phyloP scores from a whole-genome alignment of 148 eudicot genomes.

The Beta vulgaris region DNA sequence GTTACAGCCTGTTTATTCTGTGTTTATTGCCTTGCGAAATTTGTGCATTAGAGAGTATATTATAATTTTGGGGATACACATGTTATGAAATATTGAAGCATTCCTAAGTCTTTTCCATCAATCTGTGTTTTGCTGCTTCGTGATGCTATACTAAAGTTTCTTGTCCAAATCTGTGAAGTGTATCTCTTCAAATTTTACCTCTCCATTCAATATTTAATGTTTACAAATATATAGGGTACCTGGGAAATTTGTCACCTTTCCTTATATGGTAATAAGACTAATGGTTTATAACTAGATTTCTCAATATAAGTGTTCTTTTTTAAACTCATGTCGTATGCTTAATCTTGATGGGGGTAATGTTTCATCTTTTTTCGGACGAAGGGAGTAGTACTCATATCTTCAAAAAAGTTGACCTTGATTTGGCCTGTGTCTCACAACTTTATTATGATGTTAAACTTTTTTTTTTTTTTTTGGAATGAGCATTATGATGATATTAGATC shows the following conservation, averaged over 20 bases:
- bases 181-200: neutral
- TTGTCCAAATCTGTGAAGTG: neutral
- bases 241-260: too few species aligned
- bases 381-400: too few species aligned
- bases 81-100: neutral
- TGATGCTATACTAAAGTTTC: neutral
- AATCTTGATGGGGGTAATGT: too few species aligned
- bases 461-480: constrained; percentile 10
- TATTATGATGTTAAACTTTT: too few species aligned
- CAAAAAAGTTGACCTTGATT: neutral
- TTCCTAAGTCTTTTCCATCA: neutral
- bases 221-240: too few species aligned
- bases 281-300: too few species aligned
- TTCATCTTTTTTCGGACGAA: too few species aligned
- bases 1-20: neutral
- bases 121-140: neutral
- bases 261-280: too few species aligned
- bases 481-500: neutral
- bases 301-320: too few species aligned
- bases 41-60: neutral
- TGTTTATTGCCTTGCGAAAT: neutral
- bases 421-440: neutral
- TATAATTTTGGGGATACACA: neutral
- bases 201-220: too few species aligned
- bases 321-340: too few species aligned